phyloP scores from a whole-genome alignment of 768 basidiomycete species.

The Calocera viscosa region DNA sequence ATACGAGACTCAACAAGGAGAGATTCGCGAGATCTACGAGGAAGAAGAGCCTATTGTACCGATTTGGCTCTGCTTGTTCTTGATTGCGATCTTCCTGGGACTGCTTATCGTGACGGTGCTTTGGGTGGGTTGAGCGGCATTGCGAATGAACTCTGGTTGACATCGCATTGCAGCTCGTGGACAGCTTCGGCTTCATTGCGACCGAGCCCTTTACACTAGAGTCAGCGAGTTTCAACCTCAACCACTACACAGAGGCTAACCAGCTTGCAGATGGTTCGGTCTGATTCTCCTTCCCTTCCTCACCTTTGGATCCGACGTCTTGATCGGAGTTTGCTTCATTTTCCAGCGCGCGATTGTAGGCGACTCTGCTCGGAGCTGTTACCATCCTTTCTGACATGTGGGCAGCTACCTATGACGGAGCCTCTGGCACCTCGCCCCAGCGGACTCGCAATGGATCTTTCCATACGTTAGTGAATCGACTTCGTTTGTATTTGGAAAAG shows the following conservation, averaged over 20 bases:
- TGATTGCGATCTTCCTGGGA: not conserved
- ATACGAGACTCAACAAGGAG: not conserved
- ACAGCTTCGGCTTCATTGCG: not conserved
- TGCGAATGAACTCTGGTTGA: not conserved
- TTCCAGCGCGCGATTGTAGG: constrained; percentile 22
- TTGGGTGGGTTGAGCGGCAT: not conserved
- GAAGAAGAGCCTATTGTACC: not conserved
- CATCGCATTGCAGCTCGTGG: not conserved
- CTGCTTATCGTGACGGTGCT: not conserved
- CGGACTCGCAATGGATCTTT: constrained; percentile 49
- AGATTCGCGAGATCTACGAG: not conserved
- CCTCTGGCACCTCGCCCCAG: not conserved
- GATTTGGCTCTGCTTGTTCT: not conserved
- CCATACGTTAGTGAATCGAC: constrained; percentile 33
- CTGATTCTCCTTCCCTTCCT: constrained; percentile 58
- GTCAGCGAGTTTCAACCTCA: not conserved
- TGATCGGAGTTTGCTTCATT: constrained; percentile 48
- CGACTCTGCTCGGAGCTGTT: not conserved
- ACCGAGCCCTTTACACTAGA: not conserved
- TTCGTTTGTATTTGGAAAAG: not conserved
- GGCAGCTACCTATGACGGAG: not conserved
- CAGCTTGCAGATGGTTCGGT: constrained; percentile 49
- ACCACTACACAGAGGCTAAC: not conserved
- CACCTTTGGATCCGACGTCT: constrained; percentile 60
- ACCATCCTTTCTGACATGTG: not conserved